Conservation (phyloP, 2,329 filamentous ascomycete species). For the Graphium sp. region DNA sequence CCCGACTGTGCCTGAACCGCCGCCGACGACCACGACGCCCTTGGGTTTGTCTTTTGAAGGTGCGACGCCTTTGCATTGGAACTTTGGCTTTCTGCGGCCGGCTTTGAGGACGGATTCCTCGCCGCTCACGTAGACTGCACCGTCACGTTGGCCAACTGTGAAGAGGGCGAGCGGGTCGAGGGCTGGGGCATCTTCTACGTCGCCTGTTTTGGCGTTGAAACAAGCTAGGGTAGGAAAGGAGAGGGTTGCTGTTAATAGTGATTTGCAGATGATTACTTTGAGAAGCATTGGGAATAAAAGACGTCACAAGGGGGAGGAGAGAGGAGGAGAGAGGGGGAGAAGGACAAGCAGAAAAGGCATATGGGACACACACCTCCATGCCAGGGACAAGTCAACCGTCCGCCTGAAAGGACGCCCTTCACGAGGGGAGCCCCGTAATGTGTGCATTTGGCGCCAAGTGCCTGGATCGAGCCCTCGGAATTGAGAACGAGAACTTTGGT, state of each 20-base stretch:
- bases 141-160: conserved; percentile 64
- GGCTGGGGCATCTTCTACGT: conserved; percentile 88
- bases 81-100: conserved; percentile 54
- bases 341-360: too few species aligned
- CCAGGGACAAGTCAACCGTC: conserved; percentile 86
- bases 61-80: conserved; percentile 45
- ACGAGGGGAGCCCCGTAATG: conserved; percentile 86
- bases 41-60: conserved; percentile 28
- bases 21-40: conserved; percentile 72
- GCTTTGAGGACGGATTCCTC: conserved; percentile 65
- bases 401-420: conserved; percentile 70
- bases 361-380: conserved; percentile 54
- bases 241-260: neutral
- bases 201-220: conserved; percentile 77
- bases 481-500: conserved; percentile 81
- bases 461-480: conserved; percentile 57
- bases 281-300: neutral
- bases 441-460: conserved; percentile 67
- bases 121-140: conserved; percentile 68
- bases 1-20: conserved; percentile 71
- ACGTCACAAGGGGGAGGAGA: neutral
- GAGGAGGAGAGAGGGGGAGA: neutral
- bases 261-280: neutral
- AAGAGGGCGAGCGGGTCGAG: conserved; percentile 76
- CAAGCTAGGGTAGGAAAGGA: conserved; percentile 47